These are phyloP conservation scores for Candida caryicola DNA, from an alignment of 805 yeast genomes.

Conservation along the genomic window DNA sequence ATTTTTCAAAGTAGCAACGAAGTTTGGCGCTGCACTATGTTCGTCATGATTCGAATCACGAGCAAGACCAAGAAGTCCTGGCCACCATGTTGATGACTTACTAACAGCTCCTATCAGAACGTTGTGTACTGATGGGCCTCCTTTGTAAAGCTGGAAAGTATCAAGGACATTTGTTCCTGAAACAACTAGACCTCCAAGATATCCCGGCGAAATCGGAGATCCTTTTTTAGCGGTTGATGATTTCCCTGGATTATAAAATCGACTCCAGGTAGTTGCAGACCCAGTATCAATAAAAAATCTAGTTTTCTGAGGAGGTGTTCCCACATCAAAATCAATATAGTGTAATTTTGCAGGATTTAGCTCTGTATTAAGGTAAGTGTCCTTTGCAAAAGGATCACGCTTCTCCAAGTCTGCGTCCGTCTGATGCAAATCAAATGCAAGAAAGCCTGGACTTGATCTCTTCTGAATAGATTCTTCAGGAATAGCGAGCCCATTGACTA, in stretches of 20 bases:
- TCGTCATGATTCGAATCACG: constrained; percentile 4
- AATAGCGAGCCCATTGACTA: not conserved
- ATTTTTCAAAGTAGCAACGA: constrained; percentile 20
- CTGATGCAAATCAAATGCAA: not conserved
- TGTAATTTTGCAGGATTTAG: too few species aligned
- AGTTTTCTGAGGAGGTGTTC: constrained; percentile 8
- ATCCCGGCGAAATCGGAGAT: too few species aligned
- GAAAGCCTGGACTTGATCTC: not conserved
- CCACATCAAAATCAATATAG: constrained; percentile 1
- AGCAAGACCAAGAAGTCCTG: constrained; percentile 10
- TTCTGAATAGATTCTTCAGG: not conserved
- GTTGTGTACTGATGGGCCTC: constrained; percentile 3
- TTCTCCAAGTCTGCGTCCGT: too few species aligned
- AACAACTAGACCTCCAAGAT: constrained; percentile 6
- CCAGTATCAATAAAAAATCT: constrained; percentile 11
- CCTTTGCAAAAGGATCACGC: too few species aligned
- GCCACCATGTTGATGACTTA: not conserved
- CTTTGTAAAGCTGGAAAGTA: constrained; percentile 2
- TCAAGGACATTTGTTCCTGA: constrained; percentile 7
- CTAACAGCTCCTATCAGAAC: not conserved
- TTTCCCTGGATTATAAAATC: not conserved
- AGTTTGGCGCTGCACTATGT: constrained; percentile 12
- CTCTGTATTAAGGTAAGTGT: not conserved
- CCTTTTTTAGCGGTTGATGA: constrained; percentile 5
- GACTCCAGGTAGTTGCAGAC: constrained; percentile 8